Base-by-base conservation (phyloP, 2,329 filamentous ascomycete species). In the Phyllosticta citriasiana region DNA sequence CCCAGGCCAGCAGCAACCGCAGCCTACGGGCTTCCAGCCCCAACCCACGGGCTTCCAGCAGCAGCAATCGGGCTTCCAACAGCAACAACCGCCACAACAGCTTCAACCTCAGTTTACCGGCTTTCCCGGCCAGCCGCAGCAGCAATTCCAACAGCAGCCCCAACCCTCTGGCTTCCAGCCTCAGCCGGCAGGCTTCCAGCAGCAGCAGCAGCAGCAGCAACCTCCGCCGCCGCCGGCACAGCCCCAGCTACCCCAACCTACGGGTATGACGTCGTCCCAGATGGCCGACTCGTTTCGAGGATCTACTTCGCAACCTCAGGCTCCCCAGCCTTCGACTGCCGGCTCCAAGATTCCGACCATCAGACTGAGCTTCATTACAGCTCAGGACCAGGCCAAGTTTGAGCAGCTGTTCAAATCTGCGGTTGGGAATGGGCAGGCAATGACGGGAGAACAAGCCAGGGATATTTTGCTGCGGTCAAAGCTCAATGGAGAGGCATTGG, bases 371-470 rank as follows among this genome's bases (percentile, higher is more conserved):
- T 99, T 99, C 74, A 96, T 99, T 70, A 97, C 93, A 2, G 92
- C 90, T 26, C 85, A 88, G 69, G 94, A 99, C 72, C 94, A 99
- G 76, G 84, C 90, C 70, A 97, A 96, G 77, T 99, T 99, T 69
- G 94, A 99, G 79, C 94, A 94, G 62, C 78, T 99, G 52, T 99
- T 99, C 80, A 97, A 94, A 77, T 96, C 92, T 60, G 93, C 94
- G 14, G 91, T 93, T 40, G 91, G 91, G 35, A 87, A 91, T 66
- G 84, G 82, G 63, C 87, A 92, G 69, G 88, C 92, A 59, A 85
- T 99, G 80, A 91, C 91, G 55, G 94, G 84, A 59, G 93, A 97
- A 65, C 95, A 96, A 76, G 93, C 93, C 26, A 87, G 88, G 68
- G 93, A 97, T 73, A 79, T 99, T 53, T 79, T 99, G 62, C 72